These are phyloP conservation scores for Orbilia brochopaga DNA, from an alignment of 2,329 filamentous ascomycete genomes.

Conservation along the genomic window DNA sequence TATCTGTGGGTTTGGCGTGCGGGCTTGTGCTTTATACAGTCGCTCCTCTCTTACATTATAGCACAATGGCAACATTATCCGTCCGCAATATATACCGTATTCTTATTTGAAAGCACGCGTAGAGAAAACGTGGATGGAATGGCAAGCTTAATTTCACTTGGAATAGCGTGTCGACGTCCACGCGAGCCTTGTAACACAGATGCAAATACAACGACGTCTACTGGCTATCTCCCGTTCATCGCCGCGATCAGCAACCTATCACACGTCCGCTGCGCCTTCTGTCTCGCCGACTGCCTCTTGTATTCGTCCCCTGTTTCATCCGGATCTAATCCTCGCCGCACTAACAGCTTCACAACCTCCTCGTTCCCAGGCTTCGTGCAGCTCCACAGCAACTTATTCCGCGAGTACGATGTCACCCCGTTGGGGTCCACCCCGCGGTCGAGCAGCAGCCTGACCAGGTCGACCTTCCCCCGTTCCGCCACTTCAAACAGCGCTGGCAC, in stretches of 20 bases:
- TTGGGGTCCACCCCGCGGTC: slow-evolving; percentile 12
- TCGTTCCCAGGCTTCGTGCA: slow-evolving; percentile 19
- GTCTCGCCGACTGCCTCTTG: slow-evolving; percentile 8
- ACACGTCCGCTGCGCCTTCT: slow-evolving; percentile 13
- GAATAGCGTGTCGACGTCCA: no score
- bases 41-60: neutral
- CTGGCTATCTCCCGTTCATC: slow-evolving; percentile 6
- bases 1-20: slow-evolving; percentile 17
- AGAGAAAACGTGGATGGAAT: no score
- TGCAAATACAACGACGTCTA: neutral
- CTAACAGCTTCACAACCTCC: slow-evolving; percentile 12
- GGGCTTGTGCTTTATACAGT: slow-evolving; percentile 11
- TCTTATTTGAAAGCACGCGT: no score
- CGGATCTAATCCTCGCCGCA: slow-evolving; percentile 6
- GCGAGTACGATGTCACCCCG: neutral
- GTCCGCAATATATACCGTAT: no score
- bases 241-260: slow-evolving; percentile 17
- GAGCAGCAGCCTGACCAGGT: slow-evolving; percentile 7
- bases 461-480: neutral
- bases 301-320: slow-evolving; percentile 6
- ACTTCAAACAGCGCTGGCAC: slow-evolving; percentile 12
- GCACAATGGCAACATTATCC: neutral
- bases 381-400: slow-evolving; percentile 5
- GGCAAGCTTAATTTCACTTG: no score
- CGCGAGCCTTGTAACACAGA: no score